These are phyloP conservation scores for Termitomyces sp. DNA, from an alignment of 768 basidiomycete species.

Conservation along the genomic window DNA sequence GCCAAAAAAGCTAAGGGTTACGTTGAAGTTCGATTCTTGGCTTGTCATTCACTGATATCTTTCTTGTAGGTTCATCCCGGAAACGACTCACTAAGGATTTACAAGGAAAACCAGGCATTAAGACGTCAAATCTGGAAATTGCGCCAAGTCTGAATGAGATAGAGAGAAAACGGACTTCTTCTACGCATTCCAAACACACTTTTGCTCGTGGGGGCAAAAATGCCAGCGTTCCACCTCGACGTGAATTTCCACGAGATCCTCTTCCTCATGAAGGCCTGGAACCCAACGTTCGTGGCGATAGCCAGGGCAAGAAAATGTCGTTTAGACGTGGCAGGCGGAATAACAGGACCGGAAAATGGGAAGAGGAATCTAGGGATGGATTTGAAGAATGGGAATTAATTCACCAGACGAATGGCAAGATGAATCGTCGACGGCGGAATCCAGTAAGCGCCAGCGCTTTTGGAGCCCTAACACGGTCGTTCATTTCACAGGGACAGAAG, in stretches of 20 bases:
- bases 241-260: slow-evolving; percentile 11
- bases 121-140: slow-evolving; percentile 7
- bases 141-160: slow-evolving; percentile 2
- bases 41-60: neutral
- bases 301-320: neutral
- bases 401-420: too few species aligned
- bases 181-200: neutral
- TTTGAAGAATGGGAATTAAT: neutral
- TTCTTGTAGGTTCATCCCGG: slow-evolving; percentile 10
- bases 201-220: neutral
- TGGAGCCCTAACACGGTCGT: neutral
- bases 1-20: neutral
- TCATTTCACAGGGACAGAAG: neutral
- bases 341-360: slow-evolving; percentile 1
- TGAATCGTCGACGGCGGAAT: neutral
- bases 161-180: neutral
- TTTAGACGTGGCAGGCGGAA: slow-evolving; percentile 8
- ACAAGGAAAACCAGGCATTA: slow-evolving; percentile 1
- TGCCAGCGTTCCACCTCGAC: neutral
- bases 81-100: slow-evolving; percentile 12
- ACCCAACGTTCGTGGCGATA: neutral
- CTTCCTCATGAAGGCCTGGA: slow-evolving; percentile 7
- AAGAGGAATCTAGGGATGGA: neutral
- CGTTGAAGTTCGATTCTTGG: neutral
- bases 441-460: neutral